Base-by-base conservation (phyloP, 768 basidiomycete genomes). In the Podaxis carcinomalis region DNA sequence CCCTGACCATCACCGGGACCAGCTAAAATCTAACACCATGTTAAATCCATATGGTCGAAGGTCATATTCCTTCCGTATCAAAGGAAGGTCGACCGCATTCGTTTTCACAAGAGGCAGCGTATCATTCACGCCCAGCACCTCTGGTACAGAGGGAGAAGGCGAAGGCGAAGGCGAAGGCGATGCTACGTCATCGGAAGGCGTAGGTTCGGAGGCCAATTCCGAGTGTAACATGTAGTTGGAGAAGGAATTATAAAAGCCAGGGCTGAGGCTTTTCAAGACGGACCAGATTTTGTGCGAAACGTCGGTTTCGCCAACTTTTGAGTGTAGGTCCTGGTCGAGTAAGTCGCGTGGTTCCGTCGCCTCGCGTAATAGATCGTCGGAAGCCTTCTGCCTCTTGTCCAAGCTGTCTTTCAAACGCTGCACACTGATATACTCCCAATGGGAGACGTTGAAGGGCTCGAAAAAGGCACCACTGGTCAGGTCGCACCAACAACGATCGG, bases 401-500 rank as follows among this genome's bases (percentile, higher is more conserved):
- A 83, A 65, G 42, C 80, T 75, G 19, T 75, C 70, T 59, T 69
- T 78, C 61, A 75, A 68, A 51, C 76, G 78, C 60, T 81, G 74
- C 13, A 93, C 78, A 66, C 88, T 90, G 59, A 80, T 71, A 63
- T 73, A 71, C 68, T 93, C 92, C 92, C 92, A 94, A 51, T 78
- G 79, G 35, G 88, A 83, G 51, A 87, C 77, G 64, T 93, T 88
- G 73, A 86, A 92, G 5, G 90, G 88, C 63, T 89, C 85, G 66
- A 93, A 94, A 62, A 92, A 76, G 13, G 80, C 79, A 16, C 78
- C 78, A 16, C 77, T 74, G 19, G 85, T 82, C 62, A 92, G 76
- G 67, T 93, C 92, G 65, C 92, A 93, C 92, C 92, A 94, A 68
- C 92, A 94, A 50, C 91, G 84, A 66, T 93, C 92, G 3, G 81